A percentile compares a stretch with the other conserved stretches of the same genome.
These are phyloP conservation scores for Sonneratia alba DNA, from an alignment of 345 rosid genomes.

Conservation along the genomic window DNA sequence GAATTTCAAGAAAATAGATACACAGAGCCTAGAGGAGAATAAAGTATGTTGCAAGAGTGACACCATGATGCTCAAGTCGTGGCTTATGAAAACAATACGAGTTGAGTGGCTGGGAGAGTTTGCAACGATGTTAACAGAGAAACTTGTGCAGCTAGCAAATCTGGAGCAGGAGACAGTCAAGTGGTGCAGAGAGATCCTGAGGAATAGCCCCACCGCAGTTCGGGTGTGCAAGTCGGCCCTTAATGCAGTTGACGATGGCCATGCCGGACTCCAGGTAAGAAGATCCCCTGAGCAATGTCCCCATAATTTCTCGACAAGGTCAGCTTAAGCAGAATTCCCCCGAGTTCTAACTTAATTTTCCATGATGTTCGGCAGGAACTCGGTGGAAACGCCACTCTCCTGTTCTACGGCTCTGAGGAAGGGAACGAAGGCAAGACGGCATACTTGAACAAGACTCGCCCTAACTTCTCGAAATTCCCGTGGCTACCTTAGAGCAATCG, in stretches of 20 bases:
- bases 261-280: constrained; percentile 82
- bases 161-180: constrained; percentile 79
- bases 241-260: constrained; percentile 91
- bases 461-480: constrained; percentile 72
- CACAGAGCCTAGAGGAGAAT: not conserved
- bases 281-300: not conserved
- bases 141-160: constrained; percentile 43
- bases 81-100: not conserved
- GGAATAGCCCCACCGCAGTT: constrained; percentile 89
- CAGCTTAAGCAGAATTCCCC: not conserved
- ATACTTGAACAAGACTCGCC: constrained; percentile 55
- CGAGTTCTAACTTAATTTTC: not conserved
- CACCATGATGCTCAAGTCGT: not conserved
- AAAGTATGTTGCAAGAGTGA: not conserved
- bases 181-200: constrained; percentile 84
- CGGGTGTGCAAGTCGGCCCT: constrained; percentile 86
- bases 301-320: not conserved
- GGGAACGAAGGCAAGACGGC: constrained; percentile 78
- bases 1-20: not conserved
- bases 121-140: not conserved
- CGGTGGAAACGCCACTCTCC: constrained; percentile 77
- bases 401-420: constrained; percentile 87
- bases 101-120: not conserved
- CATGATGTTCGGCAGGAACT: constrained; percentile 33
- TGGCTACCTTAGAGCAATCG: constrained; percentile 41